Conservation (phyloP, 805 yeast species). For the Yarrowia yakushimensis region DNA sequence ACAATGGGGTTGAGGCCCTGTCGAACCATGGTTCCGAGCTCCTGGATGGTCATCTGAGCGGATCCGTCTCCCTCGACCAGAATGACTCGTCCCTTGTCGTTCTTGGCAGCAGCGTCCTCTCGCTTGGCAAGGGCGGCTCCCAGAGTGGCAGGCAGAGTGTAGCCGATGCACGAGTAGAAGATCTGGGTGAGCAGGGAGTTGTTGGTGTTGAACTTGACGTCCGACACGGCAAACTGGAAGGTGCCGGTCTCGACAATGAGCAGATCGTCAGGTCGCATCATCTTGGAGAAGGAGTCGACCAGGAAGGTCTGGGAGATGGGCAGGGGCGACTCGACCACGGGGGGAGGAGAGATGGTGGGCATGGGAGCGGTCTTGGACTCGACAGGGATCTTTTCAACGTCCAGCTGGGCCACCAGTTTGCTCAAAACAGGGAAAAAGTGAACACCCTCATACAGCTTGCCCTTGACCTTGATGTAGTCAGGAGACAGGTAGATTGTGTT, state of each 20-base stretch:
- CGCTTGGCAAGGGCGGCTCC: conserved; percentile 75
- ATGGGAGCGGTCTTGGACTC: conserved; percentile 32
- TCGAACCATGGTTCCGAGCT: conserved; percentile 62
- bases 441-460: conserved; percentile 42
- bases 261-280: conserved; percentile 60
- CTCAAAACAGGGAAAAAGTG: conserved; percentile 52
- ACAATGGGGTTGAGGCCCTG: conserved; percentile 62
- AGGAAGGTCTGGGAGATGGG: conserved; percentile 45
- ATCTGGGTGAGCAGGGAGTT: conserved; percentile 54
- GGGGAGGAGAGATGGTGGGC: conserved; percentile 36
- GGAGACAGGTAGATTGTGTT: conserved; percentile 51
- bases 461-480: conserved; percentile 49
- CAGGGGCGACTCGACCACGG: conserved; percentile 27
- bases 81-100: conserved; percentile 52
- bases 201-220: conserved; percentile 56
- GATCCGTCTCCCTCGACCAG: conserved; percentile 90
- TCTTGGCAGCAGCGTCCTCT: conserved; percentile 33
- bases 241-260: conserved; percentile 83
- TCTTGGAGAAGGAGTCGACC: conserved; percentile 42
- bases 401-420: conserved; percentile 42
- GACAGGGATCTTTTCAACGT: conserved; percentile 33
- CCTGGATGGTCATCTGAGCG: conserved; percentile 92
- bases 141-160: conserved; percentile 79
- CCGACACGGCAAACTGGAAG: conserved; percentile 72
- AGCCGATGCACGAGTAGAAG: conserved; percentile 83